Conservation (phyloP, 768 basidiomycete species). For the Termitomyces sp. region DNA sequence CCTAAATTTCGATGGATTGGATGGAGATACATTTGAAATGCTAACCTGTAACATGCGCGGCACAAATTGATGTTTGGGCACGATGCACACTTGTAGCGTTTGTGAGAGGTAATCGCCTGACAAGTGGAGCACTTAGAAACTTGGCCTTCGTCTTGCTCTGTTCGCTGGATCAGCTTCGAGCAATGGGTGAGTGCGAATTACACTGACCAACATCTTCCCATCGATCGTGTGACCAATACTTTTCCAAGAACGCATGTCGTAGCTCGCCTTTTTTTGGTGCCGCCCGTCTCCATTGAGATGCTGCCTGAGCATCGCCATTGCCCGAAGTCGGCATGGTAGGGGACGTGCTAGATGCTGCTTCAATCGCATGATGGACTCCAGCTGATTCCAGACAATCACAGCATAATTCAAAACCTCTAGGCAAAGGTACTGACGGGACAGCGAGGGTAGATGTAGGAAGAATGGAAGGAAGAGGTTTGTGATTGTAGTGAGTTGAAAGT, state of each 20-base stretch:
- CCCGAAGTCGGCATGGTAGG: constrained; percentile 41
- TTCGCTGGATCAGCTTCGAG: neutral
- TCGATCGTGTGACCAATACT: constrained; percentile 76
- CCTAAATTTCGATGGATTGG: neutral
- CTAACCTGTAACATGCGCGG: constrained; percentile 76
- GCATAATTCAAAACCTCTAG: constrained; percentile 80
- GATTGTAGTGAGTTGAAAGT: constrained; percentile 26
- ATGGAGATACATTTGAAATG: neutral
- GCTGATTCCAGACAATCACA: constrained; percentile 71
- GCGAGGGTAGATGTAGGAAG: constrained; percentile 26
- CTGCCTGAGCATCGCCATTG: constrained; percentile 49
- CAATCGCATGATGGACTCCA: constrained; percentile 76
- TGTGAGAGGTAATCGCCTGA: constrained; percentile 49
- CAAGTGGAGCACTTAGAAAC: constrained; percentile 82
- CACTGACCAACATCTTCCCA: constrained; percentile 89
- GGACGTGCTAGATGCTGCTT: constrained; percentile 49
- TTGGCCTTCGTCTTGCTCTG: constrained; percentile 66
- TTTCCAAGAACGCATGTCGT: constrained; percentile 84
- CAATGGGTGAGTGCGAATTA: neutral
- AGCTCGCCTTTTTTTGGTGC: constrained; percentile 76
- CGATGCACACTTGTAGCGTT: constrained; percentile 82
- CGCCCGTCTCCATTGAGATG: constrained; percentile 60
- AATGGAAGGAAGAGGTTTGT: constrained; percentile 46
- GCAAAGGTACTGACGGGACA: constrained; percentile 16
- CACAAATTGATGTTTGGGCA: constrained; percentile 82